Base-by-base conservation (phyloP, 495 filamentous ascomycete species). In the Tuber calosporum region DNA sequence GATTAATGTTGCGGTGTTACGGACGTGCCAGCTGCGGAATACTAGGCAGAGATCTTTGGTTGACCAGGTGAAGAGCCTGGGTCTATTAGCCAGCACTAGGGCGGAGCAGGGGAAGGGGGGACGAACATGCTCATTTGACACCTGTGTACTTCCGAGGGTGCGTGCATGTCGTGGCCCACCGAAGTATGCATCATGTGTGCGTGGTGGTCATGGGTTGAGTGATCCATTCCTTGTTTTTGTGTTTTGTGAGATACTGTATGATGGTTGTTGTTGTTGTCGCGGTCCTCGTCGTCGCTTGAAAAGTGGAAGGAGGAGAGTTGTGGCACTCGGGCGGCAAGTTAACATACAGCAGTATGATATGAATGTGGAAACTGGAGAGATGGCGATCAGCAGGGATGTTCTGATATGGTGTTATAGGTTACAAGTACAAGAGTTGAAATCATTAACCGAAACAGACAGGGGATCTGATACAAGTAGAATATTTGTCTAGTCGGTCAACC, bases 1-100 rank as follows among this genome's bases (percentile, higher is more conserved):
- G 81, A 97, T 78, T 40, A 99, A 89, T 11, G 89, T 88, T 37
- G 86, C 73, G n/a, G 88, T 88, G 58, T 88, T 89, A 69, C 84
- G 87, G 82, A 98, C 85, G 81, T 90, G 95, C 95, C 95, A 99
- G 84, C 89, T 87, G 77, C 86, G 89, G 86, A 97, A 99, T 83
- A 98, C 86, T 81, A 99, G 94, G 87, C 95, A 99, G 74, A 99
- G 91, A 83, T 97, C 88, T 67, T 88, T 85, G 26, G 93, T 93
- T 79, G 91, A 87, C 96, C 95, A 98, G 70, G 93, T 99, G 83
- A 99, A 99, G 43, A 97, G 88, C 94, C 97, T 98, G 92, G 96
- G 75, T 30, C 19, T 15, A 7, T 75, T n/a, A 8, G 20, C 11
- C 62, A 26, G 20, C 74, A 73, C 72, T 22, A 20, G 58, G 66